Evolutionary conservation across 139 green algal species (phyloP).

Genomic region (Asterochloris sp.): DNA sequence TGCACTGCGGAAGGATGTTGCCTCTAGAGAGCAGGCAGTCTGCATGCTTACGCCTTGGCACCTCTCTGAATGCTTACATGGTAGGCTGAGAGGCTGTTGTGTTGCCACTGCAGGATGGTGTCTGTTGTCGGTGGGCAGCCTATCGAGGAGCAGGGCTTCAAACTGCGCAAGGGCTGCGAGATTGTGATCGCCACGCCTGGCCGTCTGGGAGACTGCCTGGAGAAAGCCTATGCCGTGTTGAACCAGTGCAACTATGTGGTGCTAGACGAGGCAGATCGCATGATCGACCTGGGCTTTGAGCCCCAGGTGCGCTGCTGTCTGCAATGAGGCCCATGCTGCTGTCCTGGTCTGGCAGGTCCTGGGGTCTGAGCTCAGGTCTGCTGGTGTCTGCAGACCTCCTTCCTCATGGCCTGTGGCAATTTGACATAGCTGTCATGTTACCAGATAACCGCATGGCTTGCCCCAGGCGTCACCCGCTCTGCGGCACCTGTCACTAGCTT

Average conservation of each 20-base stretch:
- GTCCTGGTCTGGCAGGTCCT: not conserved
- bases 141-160: slow-evolving; percentile 95
- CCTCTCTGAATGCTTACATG: too few species aligned
- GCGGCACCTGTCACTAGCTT: too few species aligned
- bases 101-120: slow-evolving; percentile 61
- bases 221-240: slow-evolving; percentile 89
- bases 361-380: not conserved
- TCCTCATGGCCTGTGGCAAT: not conserved
- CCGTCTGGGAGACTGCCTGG: slow-evolving; percentile 93
- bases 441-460: too few species aligned
- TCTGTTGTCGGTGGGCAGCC: slow-evolving; percentile 92
- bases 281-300: slow-evolving; percentile 99
- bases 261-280: slow-evolving; percentile 97
- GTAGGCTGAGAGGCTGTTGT: too few species aligned
- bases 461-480: too few species aligned
- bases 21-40: too few species aligned
- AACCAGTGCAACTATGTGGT: slow-evolving; percentile 99
- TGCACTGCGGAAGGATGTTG: too few species aligned
- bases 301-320: slow-evolving; percentile 62
- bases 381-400: not conserved
- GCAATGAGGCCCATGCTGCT: not conserved
- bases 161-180: slow-evolving; percentile 84
- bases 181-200: slow-evolving; percentile 98
- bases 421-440: too few species aligned
- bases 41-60: too few species aligned